phyloP scores from a whole-genome alignment of 192 early-diverging fungal genomes.

The Coemansia sp. region DNA sequence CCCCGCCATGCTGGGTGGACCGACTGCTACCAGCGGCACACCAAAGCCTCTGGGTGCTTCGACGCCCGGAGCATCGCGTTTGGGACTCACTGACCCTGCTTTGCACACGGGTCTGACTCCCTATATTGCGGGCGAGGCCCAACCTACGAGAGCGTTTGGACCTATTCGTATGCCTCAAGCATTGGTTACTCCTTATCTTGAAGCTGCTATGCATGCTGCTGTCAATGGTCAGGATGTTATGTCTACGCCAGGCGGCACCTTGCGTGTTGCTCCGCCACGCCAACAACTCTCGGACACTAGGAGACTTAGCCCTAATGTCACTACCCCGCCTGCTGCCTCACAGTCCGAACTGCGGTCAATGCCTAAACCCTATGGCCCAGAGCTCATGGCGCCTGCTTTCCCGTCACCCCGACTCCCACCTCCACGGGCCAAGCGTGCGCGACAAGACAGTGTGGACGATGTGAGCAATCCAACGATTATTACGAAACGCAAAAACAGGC shows the following conservation, averaged over 20 bases:
- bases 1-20: slow-evolving; percentile 76
- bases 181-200: slow-evolving; percentile 31
- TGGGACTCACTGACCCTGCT: slow-evolving; percentile 34
- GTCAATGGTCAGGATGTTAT: slow-evolving; percentile 35
- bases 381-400: background rate
- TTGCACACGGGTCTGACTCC: slow-evolving; percentile 53
- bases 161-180: slow-evolving; percentile 14
- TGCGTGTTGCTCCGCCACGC: slow-evolving; percentile 11
- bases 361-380: background rate
- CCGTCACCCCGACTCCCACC: background rate
- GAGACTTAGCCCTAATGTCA: background rate
- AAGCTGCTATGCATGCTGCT: slow-evolving; percentile 37
- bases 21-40: slow-evolving; percentile 34
- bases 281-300: background rate
- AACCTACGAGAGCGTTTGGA: slow-evolving; percentile 17
- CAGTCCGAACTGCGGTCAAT: background rate
- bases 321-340: background rate
- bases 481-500: background rate
- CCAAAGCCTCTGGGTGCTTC: background rate
- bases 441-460: background rate
- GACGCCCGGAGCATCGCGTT: background rate
- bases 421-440: background rate
- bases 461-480: background rate
- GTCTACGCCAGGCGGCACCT: slow-evolving; percentile 43
- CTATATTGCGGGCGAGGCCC: slow-evolving; percentile 31